Evolutionary conservation across 495 filamentous ascomycete genomes (phyloP), one percentile per base, ranked within the genome.

Genomic region (Penicillium pancosmium): DNA sequence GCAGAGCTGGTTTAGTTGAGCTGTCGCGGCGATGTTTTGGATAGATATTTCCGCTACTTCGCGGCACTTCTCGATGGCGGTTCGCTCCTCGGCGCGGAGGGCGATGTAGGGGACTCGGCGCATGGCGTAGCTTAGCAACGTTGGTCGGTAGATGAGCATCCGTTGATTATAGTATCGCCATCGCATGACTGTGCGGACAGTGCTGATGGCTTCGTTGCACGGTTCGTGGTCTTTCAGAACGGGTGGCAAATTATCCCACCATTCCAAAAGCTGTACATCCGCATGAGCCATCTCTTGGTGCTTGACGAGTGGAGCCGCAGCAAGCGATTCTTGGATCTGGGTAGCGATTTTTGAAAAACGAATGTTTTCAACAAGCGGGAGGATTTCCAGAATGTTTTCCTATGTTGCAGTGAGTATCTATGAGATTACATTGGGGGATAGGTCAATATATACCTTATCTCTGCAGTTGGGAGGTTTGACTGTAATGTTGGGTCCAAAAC

Each of bases 111-210:
- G 79, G 8, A 82, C 80, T 12, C 86, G 83, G 10, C 84, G 86
- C 66, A 89, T 85, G 7, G 89, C 89, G 4, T 88, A 82, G 63
- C 83, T 88, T 4, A 93, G 80, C 5, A 93, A 79, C 0, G 87
- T 86, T 0, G 90, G 90, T 1, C 90, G 83, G 68, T 91, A 86
- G n/a, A 92, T 83, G 2, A 92, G 82, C 75, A 92, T 90, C 55
- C 90, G 86, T 54, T 90, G 82, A 63, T 90, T 91, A 67, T 87
- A 84, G 69, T 88, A 92, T 15, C 89, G 82, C 90, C 90, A 93
- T 67, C 90, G 88, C 87, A 91, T 92, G 64, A 92, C 83, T 53
- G 85, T 85, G 55, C 88, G 80, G 0, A 87, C 84, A 55, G 86
- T 86, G 57, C 84, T 82, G 25, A 92, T 82, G 1, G 86, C 83